phyloP scores from a whole-genome alignment of 306 rosid genomes.

The Rosa rugosa region DNA sequence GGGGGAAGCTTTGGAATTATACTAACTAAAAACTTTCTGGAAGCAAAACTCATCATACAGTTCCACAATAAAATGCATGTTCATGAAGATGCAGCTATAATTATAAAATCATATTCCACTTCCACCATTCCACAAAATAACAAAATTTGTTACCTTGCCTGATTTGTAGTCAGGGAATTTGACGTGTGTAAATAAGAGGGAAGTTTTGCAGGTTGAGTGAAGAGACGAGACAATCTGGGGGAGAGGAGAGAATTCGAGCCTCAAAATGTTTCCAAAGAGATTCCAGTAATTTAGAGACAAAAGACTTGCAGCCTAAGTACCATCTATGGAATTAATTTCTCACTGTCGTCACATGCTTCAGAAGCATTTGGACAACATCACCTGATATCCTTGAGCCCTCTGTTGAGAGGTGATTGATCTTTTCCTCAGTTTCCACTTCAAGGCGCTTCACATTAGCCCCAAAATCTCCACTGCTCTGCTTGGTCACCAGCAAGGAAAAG shows the following conservation, averaged over 20 bases:
- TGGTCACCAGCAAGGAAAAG: background rate
- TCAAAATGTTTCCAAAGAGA: background rate
- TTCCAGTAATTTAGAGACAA: background rate
- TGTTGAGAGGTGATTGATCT: conserved; percentile 59
- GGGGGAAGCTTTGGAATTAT: too few species aligned
- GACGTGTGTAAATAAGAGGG: background rate
- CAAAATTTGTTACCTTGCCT: conserved; percentile 50
- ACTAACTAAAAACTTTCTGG: too few species aligned
- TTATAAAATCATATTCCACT: background rate
- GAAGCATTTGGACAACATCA: conserved; percentile 79
- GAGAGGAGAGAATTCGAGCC: background rate
- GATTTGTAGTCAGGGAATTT: conserved; percentile 52
- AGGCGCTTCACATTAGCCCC: conserved; percentile 97
- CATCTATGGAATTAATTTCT: conserved; percentile 47
- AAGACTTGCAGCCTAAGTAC: background rate
- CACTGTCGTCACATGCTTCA: conserved; percentile 71
- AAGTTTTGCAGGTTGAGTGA: background rate
- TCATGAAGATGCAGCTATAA: background rate
- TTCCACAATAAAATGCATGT: too few species aligned
- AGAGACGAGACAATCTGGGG: background rate
- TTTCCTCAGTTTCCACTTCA: conserved; percentile 68
- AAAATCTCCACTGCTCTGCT: conserved; percentile 90
- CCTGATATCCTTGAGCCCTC: conserved; percentile 66
- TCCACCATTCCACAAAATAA: conserved; percentile 3
- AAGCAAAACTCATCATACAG: too few species aligned